These are phyloP conservation scores for Chaetothyriales sp. DNA, from an alignment of 2,329 filamentous ascomycete genomes.

Conservation along the genomic window DNA sequence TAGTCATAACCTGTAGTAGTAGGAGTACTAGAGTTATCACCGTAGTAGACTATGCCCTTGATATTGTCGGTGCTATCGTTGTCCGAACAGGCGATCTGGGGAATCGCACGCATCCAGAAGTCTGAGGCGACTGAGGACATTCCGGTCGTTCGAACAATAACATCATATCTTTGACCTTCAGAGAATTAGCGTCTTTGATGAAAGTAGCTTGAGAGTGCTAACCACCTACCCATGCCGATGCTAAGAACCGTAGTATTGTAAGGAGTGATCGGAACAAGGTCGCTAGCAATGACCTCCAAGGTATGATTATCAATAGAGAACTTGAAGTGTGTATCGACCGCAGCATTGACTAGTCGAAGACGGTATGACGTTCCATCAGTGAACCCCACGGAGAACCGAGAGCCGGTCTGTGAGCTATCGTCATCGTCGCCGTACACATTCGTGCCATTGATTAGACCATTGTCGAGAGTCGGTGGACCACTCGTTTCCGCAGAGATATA, in stretches of 20 bases:
- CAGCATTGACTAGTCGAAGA: conserved; percentile 59
- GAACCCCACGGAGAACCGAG: too few species aligned
- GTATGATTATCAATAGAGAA: conserved; percentile 46
- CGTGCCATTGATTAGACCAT: conserved; percentile 48
- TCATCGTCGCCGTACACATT: too few species aligned
- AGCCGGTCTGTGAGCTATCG: too few species aligned
- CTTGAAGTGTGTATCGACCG: conserved; percentile 25
- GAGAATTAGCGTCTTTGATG: too few species aligned
- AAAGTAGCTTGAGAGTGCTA: too few species aligned
- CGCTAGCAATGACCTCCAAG: conserved; percentile 51
- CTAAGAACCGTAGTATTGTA: conserved; percentile 46
- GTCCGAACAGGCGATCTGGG: conserved; percentile 15
- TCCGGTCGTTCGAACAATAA: conserved; percentile 30
- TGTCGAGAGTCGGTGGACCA: not conserved
- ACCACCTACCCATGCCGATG: conserved; percentile 12
- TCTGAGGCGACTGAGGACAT: conserved; percentile 26
- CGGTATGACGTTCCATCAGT: conserved; percentile 38
- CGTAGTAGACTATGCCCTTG: conserved; percentile 52
- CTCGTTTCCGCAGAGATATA: conserved; percentile 36
- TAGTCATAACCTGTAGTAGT: conserved; percentile 39
- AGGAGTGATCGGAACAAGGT: conserved; percentile 49
- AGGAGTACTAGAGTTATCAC: conserved; percentile 38
- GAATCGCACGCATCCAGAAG: conserved; percentile 31
- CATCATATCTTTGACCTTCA: conserved; percentile 36
- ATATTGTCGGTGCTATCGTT: conserved; percentile 16